These are phyloP conservation scores for Cutaneotrichosporon sp. DNA, from an alignment of 1,284 basidiomycete genomes.

Conservation along the genomic window DNA sequence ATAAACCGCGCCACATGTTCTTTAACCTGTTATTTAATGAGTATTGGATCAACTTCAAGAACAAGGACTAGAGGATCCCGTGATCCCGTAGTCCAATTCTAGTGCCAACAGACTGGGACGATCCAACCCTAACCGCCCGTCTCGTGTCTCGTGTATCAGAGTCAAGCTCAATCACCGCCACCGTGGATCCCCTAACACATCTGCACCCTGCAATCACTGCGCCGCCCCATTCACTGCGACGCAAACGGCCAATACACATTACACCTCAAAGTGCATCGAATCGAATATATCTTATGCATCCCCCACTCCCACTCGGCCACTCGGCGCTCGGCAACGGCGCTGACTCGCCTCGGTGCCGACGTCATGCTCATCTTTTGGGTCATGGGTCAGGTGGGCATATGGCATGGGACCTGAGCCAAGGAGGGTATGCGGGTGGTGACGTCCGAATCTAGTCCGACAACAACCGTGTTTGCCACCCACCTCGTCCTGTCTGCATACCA, in stretches of 20 bases:
- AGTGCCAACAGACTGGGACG: not conserved
- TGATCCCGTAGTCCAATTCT: too few relatives aligned
- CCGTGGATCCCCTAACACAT: not conserved
- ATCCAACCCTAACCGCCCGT: not conserved
- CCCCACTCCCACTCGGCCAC: not conserved
- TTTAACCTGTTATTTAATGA: too few relatives aligned
- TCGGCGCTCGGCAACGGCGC: not conserved
- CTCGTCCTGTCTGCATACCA: not conserved
- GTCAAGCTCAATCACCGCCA: not conserved
- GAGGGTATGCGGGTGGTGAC: not conserved
- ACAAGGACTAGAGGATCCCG: too few relatives aligned
- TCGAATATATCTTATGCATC: not conserved
- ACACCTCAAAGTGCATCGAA: not conserved
- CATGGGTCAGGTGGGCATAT: too few relatives aligned
- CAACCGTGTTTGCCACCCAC: not conserved
- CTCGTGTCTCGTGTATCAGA: not conserved
- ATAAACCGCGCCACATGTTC: too few relatives aligned
- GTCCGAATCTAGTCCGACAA: not conserved
- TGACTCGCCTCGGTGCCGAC: not conserved
- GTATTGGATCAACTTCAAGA: too few relatives aligned
- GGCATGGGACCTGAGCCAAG: too few relatives aligned
- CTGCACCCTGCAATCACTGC: too few relatives aligned
- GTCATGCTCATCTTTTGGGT: not conserved
- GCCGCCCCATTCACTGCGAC: not conserved
- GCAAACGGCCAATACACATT: not conserved